Base-by-base conservation (phyloP, 257 asterid genomes). In the Plantago ovata region DNA sequence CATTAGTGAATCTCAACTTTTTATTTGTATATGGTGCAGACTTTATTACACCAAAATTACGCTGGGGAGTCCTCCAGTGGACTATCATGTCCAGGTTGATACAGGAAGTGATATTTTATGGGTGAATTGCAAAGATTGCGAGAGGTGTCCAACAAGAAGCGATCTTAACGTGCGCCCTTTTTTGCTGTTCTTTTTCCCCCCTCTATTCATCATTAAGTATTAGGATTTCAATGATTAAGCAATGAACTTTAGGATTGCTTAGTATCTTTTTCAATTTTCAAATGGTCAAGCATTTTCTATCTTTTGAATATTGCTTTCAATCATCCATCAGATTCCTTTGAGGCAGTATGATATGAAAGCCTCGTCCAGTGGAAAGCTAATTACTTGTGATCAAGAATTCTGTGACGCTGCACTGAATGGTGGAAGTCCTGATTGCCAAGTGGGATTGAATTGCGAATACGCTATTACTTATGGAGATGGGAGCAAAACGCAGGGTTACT, bases 81-180 rank as follows among this genome's bases (percentile, higher is more conserved):
- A 89, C 59, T 93, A 89, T 65, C 81, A 84, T 53, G 96, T 89
- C 59, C 99, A 93, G 76, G 97, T 93, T 1, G 99, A 93, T 63
- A 93, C 99, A 13, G 99, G 99, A 71, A 93, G 99, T 75, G 99
- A 93, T 75, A 93, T 86, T 48, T 70, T 93, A 62, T 93, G 99
- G 99, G 85, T 93, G 70, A 93, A 93, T 61, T 93, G 99, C 67
- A 89, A 77, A 64, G 76, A 82, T 61, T 93, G 99, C 66, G 74
- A 56, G 44, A 82, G 69, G 69, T 89, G 99, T 71, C 96, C 99
- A 58, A 77, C 72, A 39, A 81, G 76, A 79, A 93, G 94, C 77
- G 84, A 73, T 65, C 95, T 93, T 49, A 72, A 85, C 59, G 99
- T 93, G 83, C 40, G 89, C 43, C 32, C 45, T 39, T 33, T 33